Evolutionary conservation across 2,329 filamentous ascomycete genomes (phyloP), one percentile per base, ranked within the genome.

Genomic region (Pseudopithomyces chartarum): DNA sequence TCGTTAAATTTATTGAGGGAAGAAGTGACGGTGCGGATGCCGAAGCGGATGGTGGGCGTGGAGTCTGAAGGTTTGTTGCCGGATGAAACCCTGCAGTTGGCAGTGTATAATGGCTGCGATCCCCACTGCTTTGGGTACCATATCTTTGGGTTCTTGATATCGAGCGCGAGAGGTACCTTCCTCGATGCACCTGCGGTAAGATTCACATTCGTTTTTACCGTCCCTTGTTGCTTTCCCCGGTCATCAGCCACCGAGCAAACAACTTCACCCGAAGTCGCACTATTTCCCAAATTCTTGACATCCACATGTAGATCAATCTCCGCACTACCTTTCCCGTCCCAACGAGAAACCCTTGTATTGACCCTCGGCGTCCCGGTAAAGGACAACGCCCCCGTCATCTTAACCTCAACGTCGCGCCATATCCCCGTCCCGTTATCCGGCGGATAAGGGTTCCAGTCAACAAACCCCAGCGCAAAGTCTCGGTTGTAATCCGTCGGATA

Each of bases 111-210:
- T 0, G 82, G 82, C 61, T 86, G 86, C 0, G 72, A 61, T 2
- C 86, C 86, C 85, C 85, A 88, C 48, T 78, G 74, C 39, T 78
- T 80, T 0, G 86, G 85, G 85, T 85, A 88, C 86, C 86, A 89
- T 12, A 87, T 76, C 12, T 79, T 62, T 0, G 84, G 82, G 1
- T 79, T 71, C 0, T 72, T 50, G 12, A 87, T 58, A 1, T 66
- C 65, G 1, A 74, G 68, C 1, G 67, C 63, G 1, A 84, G 56
- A 0, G 67, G 62, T 0, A 85, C 52, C 1, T 80, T 78, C 8
- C 71, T 73, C 13, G 70, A 73, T 53, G 78, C 67, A 40, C 55
- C 56, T 3, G 19, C 38, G 6, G 39, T 19, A 3, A 65, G 13
- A 2, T 40, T 49, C 39, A 69, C 61, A 8, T 53, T 45, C 13